Evolutionary conservation across 2,329 filamentous ascomycete genomes (phyloP).

Genomic region (Zasmidium citrigriseum): DNA sequence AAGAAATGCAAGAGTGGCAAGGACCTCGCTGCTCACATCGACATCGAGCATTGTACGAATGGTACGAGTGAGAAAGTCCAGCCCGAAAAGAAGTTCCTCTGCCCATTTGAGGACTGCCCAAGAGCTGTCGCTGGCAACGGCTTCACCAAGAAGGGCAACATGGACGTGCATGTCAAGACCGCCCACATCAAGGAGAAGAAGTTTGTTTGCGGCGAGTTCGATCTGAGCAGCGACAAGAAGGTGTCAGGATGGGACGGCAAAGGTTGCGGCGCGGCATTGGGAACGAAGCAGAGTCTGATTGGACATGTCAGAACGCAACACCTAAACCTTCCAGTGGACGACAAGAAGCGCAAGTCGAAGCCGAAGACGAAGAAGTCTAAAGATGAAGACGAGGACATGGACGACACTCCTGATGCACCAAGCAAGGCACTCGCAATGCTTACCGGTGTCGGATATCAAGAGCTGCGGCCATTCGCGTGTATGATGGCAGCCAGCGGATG

Average conservation of each 20-base stretch:
- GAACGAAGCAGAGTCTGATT: slow-evolving; percentile 75
- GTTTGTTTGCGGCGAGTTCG: slow-evolving; percentile 75
- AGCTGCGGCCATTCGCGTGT: slow-evolving; percentile 54
- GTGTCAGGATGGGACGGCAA: slow-evolving; percentile 65
- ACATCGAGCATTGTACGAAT: slow-evolving; percentile 62
- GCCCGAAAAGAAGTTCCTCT: slow-evolving; percentile 23
- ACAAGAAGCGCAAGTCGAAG: slow-evolving; percentile 1
- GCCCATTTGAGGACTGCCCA: slow-evolving; percentile 47
- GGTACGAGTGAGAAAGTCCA: slow-evolving; percentile 1
- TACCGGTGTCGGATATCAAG: slow-evolving; percentile 59
- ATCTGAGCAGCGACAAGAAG: slow-evolving; percentile 58
- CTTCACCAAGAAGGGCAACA: slow-evolving; percentile 82
- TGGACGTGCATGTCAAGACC: slow-evolving; percentile 75
- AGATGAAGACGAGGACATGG: slow-evolving; percentile 15
- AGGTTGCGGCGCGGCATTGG: slow-evolving; percentile 73
- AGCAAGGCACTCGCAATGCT: slow-evolving; percentile 40
- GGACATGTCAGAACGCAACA: slow-evolving; percentile 85
- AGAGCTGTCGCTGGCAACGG: slow-evolving; percentile 71
- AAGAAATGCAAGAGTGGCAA: slow-evolving; percentile 66
- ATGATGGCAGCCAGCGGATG: slow-evolving; percentile 48
- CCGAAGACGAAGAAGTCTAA: slow-evolving; percentile 14
- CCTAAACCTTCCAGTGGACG: slow-evolving; percentile 54
- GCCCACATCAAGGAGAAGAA: slow-evolving; percentile 72
- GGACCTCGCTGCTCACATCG: slow-evolving; percentile 74
- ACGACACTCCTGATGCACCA: slow-evolving; percentile 7